Base-by-base conservation (phyloP, 345 rosid species). In the Streptanthus diversifolius region DNA sequence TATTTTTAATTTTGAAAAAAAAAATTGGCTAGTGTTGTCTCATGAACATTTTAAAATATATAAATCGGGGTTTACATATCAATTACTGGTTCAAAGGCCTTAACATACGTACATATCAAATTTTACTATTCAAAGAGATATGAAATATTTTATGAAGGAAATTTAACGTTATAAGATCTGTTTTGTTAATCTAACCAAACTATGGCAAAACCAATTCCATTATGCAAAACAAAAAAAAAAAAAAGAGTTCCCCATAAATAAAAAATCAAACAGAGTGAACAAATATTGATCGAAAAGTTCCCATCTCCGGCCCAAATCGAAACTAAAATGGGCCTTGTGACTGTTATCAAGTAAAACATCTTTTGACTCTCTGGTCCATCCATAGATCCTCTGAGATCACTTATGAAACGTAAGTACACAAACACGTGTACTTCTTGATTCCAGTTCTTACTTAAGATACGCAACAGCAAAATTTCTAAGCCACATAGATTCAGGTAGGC, bases 401-500 rank as follows among this genome's bases (percentile, higher is more conserved):
- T 48, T 29, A 40, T 62, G 21, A 32, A 36, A 67, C 33, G 64
- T 47, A 22, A 65, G 52, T 63, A 22, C 17, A 29, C 15, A 65
- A 65, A 51, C 77, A 74, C 77, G 72, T 73, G 77, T 66, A 58
- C 24, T 62, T 68, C 11, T 54, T 33, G 32, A 41, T 53, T 61
- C 36, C 52, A 68, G 69, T 62, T 33, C 70, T 52, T 33, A 12
- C 13, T 3, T 66, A 3, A 18, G 48, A 68, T 52, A 80, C 81
- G 82, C 77, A 66, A 85, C 88, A 48, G 80, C 63, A 80, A 47
- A 33, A 66, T 33, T 72, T 78, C 73, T 36, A 60, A 5, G 59
- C 89, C 89, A 85, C 90, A 81, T 27, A 74, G 86, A 85, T 83
- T 81, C 86, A 72, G 24, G 58, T 82, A 82, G 86, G 47, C 79